Conservation (phyloP, 2,329 filamentous ascomycete species). For the Colletotrichum orchidophilum region DNA sequence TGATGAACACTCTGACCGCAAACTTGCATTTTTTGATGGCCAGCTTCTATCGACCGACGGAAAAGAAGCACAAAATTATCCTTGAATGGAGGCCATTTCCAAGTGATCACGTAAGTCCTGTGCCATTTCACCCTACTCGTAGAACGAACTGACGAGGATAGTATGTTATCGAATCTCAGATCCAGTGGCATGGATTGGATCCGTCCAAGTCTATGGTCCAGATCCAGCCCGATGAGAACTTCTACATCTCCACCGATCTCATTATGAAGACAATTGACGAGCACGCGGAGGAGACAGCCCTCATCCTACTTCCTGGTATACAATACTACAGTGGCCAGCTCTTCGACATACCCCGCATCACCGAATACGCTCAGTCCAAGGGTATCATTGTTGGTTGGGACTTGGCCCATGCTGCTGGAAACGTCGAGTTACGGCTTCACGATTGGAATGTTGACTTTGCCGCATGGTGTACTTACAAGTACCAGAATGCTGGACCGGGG, state of each 20-base stretch:
- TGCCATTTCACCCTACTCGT: neutral
- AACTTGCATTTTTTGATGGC: conserved; percentile 87
- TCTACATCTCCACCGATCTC: conserved; percentile 69
- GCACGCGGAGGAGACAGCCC: conserved; percentile 71
- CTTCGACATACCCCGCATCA: conserved; percentile 79
- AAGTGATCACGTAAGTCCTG: conserved; percentile 74
- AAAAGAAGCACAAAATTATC: conserved; percentile 77
- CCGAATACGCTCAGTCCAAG: conserved; percentile 71
- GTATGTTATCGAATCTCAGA: conserved; percentile 87
- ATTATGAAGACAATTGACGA: conserved; percentile 74
- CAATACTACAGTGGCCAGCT: conserved; percentile 86
- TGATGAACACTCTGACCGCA: conserved; percentile 87
- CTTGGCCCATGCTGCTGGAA: conserved; percentile 79
- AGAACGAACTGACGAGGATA: conserved; percentile 44
- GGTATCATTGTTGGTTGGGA: conserved; percentile 80
- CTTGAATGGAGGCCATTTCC: conserved; percentile 93
- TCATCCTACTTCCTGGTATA: conserved; percentile 79
- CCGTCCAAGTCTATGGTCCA: conserved; percentile 76
- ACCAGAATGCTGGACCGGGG: conserved; percentile 80
- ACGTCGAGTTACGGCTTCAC: conserved; percentile 76
- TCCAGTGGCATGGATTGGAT: conserved; percentile 74
- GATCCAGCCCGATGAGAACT: conserved; percentile 70
- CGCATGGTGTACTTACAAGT: conserved; percentile 87
- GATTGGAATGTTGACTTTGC: conserved; percentile 87
- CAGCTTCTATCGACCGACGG: conserved; percentile 80